Conservation (phyloP, 2,329 filamentous ascomycete genomes). For the Penicillium sp. region DNA sequence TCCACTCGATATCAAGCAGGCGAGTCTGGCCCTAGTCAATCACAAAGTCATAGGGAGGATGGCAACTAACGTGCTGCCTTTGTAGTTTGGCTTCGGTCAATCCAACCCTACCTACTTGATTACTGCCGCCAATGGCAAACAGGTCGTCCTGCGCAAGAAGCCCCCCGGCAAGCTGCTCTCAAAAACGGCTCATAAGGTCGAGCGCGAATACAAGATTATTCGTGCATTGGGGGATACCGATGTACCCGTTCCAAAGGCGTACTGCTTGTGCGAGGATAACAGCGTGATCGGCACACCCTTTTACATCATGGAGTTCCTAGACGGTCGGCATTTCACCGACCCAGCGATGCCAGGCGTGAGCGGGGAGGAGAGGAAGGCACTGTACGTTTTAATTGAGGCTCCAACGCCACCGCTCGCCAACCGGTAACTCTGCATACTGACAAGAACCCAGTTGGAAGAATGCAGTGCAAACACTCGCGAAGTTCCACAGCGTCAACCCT, state of each 20-base stretch:
- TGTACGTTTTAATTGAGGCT: slow-evolving; percentile 50
- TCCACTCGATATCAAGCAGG: slow-evolving; percentile 87
- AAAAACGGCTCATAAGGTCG: slow-evolving; percentile 92
- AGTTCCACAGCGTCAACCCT: slow-evolving; percentile 74
- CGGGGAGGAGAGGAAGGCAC: slow-evolving; percentile 66
- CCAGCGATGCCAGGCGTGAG: slow-evolving; percentile 73
- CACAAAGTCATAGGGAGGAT: background rate
- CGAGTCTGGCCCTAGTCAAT: slow-evolving; percentile 39
- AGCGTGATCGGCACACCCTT: slow-evolving; percentile 83
- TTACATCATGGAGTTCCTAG: slow-evolving; percentile 95
- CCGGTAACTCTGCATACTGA: background rate
- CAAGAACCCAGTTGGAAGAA: slow-evolving; percentile 66
- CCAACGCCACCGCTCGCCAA: slow-evolving; percentile 1
- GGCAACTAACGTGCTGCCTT: background rate
- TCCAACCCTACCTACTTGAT: slow-evolving; percentile 97
- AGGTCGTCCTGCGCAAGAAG: slow-evolving; percentile 95
- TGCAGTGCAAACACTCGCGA: slow-evolving; percentile 78
- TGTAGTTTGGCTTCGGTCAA: slow-evolving; percentile 91
- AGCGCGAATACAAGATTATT: slow-evolving; percentile 91
- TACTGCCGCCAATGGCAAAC: slow-evolving; percentile 65
- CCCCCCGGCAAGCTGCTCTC: slow-evolving; percentile 91
- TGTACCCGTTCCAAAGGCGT: slow-evolving; percentile 80
- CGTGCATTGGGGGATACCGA: slow-evolving; percentile 75
- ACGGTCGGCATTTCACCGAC: slow-evolving; percentile 91
- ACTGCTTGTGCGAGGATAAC: slow-evolving; percentile 81